These are phyloP conservation scores for Kwoniella shivajii DNA, from an alignment of 1,284 basidiomycete species.

Conservation along the genomic window DNA sequence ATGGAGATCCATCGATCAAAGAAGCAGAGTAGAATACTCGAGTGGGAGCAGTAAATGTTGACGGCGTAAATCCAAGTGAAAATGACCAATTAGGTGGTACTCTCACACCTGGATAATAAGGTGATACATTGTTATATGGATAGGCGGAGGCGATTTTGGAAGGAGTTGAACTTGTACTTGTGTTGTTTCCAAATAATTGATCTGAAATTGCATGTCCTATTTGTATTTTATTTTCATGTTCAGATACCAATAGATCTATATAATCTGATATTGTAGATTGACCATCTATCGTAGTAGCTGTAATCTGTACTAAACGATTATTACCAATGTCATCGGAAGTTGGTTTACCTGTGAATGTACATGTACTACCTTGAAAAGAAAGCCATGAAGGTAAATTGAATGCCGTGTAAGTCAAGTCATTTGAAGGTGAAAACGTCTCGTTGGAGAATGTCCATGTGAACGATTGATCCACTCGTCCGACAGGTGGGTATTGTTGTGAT, in stretches of 20 bases:
- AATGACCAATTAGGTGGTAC: slow-evolving; percentile 86
- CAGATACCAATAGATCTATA: slow-evolving; percentile 20
- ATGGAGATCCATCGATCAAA: slow-evolving; percentile 65
- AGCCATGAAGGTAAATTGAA: slow-evolving; percentile 56
- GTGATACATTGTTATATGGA: slow-evolving; percentile 67
- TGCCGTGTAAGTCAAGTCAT: slow-evolving; percentile 44
- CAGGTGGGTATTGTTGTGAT: slow-evolving; percentile 49
- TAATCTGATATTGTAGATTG: slow-evolving; percentile 14
- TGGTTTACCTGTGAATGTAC: slow-evolving; percentile 30
- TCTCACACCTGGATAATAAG: slow-evolving; percentile 65
- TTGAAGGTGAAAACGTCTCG: slow-evolving; percentile 43
- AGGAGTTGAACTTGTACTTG: slow-evolving; percentile 14
- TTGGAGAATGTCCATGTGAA: slow-evolving; percentile 49
- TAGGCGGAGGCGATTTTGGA: slow-evolving; percentile 54
- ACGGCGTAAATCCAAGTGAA: slow-evolving; percentile 76
- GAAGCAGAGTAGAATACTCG: slow-evolving; percentile 68
- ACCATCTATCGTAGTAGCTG: slow-evolving; percentile 58
- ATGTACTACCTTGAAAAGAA: slow-evolving; percentile 25
- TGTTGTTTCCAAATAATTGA: slow-evolving; percentile 20
- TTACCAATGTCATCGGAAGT: slow-evolving; percentile 28
- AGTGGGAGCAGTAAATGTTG: slow-evolving; percentile 62
- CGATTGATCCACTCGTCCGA: slow-evolving; percentile 42
- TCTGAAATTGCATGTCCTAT: slow-evolving; percentile 23
- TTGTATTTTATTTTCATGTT: slow-evolving; percentile 7
- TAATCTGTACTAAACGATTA: slow-evolving; percentile 24